Evolutionary conservation across 768 basidiomycete genomes (phyloP), one percentile per base, ranked within the genome.

Genomic region (Neoboletus magnificus): DNA sequence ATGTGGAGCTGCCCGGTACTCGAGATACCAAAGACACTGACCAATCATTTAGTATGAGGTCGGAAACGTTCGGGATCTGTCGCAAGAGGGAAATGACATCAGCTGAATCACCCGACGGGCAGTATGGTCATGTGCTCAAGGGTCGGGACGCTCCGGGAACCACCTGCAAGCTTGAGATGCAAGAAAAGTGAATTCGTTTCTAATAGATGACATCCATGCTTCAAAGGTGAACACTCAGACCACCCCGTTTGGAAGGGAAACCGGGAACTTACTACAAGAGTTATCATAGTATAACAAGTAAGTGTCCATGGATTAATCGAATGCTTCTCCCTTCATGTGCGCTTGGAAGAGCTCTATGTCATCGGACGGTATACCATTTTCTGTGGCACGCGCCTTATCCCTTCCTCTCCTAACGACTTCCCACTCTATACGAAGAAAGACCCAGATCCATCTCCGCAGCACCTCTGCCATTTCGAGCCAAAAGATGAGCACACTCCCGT

Each of bases 361-460:
- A 32, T 59, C 56, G 11, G 52, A 36, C 22, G 52, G 43, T 50
- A 35, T 13, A 37, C 50, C 54, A n/a, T 56, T 58, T 27, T 49
- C 56, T 8, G 35, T 30, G 9, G 42, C 13, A n/a, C 23, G 48
- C 3, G 50, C 25, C 53, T 23, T 54, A n/a, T 55, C 65, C 20
- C 56, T 63, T 35, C 73, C 71, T 65, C 76, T 77, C 73, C 83
- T 91, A 48, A 93, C 83, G 10, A 86, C 80, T 74, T 98, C 96
- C 97, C 96, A 99, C 73, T 99, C 97, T 40, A 98, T 84, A 36
- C 97, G 84, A 59, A 98, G 72, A 73, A 97, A 98, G 27, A 97
- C 93, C 97, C 97, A 99, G 77, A 98, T 81, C 97, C 97, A 99
- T 63, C 97, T 74, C 59, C 97, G 79, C 35, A 93, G 67, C 30